phyloP scores from a whole-genome alignment of 2,329 filamentous ascomycete genomes.

The Diaporthe capsici region DNA sequence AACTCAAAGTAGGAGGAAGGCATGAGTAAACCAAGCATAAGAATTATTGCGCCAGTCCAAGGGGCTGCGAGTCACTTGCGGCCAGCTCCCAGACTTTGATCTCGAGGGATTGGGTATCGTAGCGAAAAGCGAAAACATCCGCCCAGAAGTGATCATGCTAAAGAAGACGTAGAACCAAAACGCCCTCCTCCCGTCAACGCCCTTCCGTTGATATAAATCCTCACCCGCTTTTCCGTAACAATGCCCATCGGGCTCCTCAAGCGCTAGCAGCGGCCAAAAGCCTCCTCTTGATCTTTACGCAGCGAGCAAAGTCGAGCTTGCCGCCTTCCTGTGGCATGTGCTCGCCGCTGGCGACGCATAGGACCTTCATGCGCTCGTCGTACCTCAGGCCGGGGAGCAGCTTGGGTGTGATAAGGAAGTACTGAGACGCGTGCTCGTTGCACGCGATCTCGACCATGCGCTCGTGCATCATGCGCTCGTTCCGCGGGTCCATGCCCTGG shows the following conservation, averaged over 20 bases:
- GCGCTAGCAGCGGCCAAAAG: constrained; percentile 51
- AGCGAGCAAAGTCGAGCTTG: constrained; percentile 64
- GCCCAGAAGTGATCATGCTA: constrained; percentile 4
- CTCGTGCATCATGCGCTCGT: constrained; percentile 97
- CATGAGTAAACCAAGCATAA: background rate
- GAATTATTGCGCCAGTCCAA: background rate
- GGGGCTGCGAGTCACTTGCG: background rate
- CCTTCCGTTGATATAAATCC: background rate
- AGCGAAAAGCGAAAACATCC: background rate
- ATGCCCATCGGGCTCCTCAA: constrained; percentile 25
- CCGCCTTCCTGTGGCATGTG: constrained; percentile 70
- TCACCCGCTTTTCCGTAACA: too few relatives aligned
- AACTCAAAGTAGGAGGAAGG: background rate
- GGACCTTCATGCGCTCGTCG: constrained; percentile 90
- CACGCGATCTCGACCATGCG: constrained; percentile 99
- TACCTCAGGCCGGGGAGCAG: constrained; percentile 88
- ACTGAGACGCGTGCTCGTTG: constrained; percentile 82
- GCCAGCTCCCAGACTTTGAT: background rate
- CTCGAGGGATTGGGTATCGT: constrained; percentile 27
- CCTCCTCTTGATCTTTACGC: constrained; percentile 59
- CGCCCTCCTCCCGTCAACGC: background rate
- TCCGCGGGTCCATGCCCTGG: constrained; percentile 98
- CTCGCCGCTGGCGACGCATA: constrained; percentile 94
- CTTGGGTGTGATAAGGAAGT: constrained; percentile 98
- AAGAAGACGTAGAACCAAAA: background rate